A percentile compares a stretch with the other conserved stretches of the same genome.
Conservation (phyloP, 169 alveolate species). For the Plasmodium fragile region DNA sequence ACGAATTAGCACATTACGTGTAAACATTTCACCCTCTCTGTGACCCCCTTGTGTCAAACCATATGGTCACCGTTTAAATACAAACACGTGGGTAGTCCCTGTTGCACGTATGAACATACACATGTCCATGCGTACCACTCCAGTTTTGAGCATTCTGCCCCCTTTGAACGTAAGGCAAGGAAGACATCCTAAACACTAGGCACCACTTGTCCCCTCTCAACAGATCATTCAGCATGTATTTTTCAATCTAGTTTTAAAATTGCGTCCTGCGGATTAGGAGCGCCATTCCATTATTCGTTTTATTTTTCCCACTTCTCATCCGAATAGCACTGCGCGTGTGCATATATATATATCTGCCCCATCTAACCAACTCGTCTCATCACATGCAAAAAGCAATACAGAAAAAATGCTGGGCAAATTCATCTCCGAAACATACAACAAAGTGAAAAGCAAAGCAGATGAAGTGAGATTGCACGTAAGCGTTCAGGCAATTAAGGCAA, state of each 20-base stretch:
- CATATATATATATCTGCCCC: background rate
- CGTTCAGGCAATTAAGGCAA: slow-evolving; percentile 64
- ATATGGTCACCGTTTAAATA: background rate
- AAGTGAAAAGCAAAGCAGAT: slow-evolving; percentile 65
- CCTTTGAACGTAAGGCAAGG: background rate
- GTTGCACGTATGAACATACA: background rate
- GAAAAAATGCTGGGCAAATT: slow-evolving; percentile 45
- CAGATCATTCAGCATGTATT: background rate
- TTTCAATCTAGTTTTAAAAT: background rate
- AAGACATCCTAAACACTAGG: background rate
- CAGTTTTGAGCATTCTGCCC: background rate
- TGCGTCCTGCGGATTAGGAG: background rate
- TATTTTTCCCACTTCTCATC: background rate
- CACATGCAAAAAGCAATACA: background rate
- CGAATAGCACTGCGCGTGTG: background rate
- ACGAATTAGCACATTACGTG: background rate
- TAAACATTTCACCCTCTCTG: background rate
- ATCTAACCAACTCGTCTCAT: background rate
- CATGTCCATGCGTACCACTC: background rate
- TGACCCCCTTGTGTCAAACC: background rate
- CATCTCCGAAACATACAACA: slow-evolving; percentile 61
- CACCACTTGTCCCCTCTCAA: background rate
- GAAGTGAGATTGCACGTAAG: slow-evolving; percentile 69
- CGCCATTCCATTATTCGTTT: background rate
- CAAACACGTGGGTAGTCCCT: background rate